Conservation (phyloP, 495 filamentous ascomycete genomes). For the Penicillium antarcticum region DNA sequence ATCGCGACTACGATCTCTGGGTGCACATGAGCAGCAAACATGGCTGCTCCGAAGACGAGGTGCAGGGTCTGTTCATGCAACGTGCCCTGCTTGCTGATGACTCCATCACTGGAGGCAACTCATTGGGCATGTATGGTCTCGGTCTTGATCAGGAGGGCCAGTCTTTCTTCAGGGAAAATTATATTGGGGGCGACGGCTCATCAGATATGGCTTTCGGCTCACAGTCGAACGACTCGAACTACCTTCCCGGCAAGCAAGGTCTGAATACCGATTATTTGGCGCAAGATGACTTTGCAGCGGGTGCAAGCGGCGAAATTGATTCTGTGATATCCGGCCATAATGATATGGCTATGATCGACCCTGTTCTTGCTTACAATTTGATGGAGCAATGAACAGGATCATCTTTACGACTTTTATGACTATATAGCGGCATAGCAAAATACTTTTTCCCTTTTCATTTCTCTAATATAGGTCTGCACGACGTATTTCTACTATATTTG, state of each 20-base stretch:
- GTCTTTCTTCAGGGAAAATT: slow-evolving; percentile 16
- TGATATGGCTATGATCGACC: slow-evolving; percentile 36
- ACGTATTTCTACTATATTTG: no score
- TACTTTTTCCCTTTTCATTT: neutral
- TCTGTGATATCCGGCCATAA: slow-evolving; percentile 32
- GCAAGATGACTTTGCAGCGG: slow-evolving; percentile 14
- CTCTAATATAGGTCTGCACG: no score
- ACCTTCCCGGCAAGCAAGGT: slow-evolving; percentile 8
- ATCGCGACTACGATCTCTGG: slow-evolving; percentile 63
- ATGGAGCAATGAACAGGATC: slow-evolving; percentile 13
- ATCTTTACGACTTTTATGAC: slow-evolving; percentile 2
- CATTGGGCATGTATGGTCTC: slow-evolving; percentile 44
- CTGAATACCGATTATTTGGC: slow-evolving; percentile 27
- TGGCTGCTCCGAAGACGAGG: slow-evolving; percentile 45
- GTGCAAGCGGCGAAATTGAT: slow-evolving; percentile 12
- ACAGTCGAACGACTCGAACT: neutral
- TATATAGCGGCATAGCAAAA: neutral
- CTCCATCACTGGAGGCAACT: slow-evolving; percentile 23
- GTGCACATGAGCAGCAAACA: slow-evolving; percentile 61
- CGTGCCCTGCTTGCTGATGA: slow-evolving; percentile 36
- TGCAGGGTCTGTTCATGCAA: slow-evolving; percentile 45
- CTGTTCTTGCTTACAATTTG: slow-evolving; percentile 31
- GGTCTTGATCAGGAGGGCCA: slow-evolving; percentile 31
- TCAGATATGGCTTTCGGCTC: slow-evolving; percentile 4
- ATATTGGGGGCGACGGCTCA: slow-evolving; percentile 1